A percentile compares a stretch with the other conserved stretches of the same genome.
Evolutionary conservation across 2,329 filamentous ascomycete genomes (phyloP).

Genomic region (Phoma herbarum): DNA sequence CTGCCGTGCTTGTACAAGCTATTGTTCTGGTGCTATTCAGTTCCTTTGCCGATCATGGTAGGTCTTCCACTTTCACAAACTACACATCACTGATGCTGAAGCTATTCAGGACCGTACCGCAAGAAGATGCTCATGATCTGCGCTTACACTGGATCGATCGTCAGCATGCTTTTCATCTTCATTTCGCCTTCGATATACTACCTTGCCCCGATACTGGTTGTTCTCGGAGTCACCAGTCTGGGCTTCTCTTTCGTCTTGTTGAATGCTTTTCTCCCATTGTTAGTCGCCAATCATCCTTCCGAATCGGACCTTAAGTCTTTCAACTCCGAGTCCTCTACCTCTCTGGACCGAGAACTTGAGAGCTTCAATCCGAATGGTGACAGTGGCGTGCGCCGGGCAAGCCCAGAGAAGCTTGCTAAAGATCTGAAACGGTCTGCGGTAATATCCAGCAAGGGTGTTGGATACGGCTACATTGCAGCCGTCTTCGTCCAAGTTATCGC

Average conservation of each 20-base stretch:
- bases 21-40: constrained; percentile 92
- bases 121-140: constrained; percentile 85
- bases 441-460: constrained; percentile 88
- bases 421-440: constrained; percentile 82
- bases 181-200: constrained; percentile 78
- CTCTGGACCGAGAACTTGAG: constrained; percentile 17
- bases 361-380: constrained; percentile 43
- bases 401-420: constrained; percentile 56
- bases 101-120: constrained; percentile 66
- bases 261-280: constrained; percentile 88
- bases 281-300: constrained; percentile 82
- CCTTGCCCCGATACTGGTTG: constrained; percentile 79
- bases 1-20: constrained; percentile 86
- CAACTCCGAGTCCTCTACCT: constrained; percentile 25
- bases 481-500: constrained; percentile 80
- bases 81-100: background rate
- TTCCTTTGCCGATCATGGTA: constrained; percentile 90
- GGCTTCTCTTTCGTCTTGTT: constrained; percentile 95
- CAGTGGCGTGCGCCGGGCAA: constrained; percentile 16
- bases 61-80: background rate
- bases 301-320: constrained; percentile 18
- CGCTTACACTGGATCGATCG: constrained; percentile 77
- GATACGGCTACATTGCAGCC: constrained; percentile 86
- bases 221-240: constrained; percentile 87
- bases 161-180: constrained; percentile 83